Percentiles rank a stretch among this genome's conserved stretches.
phyloP scores from a whole-genome alignment of 2,329 filamentous ascomycete species.

The Colletotrichum musicola region DNA sequence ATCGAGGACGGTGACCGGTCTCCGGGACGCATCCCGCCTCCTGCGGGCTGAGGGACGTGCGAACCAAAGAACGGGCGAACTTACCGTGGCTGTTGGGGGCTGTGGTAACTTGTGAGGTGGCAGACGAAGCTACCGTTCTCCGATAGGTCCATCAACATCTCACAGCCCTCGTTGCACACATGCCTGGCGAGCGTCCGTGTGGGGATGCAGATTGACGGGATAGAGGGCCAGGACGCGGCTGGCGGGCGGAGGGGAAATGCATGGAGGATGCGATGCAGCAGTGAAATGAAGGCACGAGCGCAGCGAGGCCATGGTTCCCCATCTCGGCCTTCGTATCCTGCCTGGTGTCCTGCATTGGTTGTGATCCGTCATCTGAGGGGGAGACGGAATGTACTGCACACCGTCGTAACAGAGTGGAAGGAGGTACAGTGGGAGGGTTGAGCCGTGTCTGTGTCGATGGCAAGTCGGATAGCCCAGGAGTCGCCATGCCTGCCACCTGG shows the following conservation, averaged over 20 bases:
- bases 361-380: background rate
- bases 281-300: no score
- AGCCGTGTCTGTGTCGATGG: slow-evolving; percentile 11
- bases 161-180: slow-evolving; percentile 1
- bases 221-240: background rate
- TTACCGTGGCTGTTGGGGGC: slow-evolving; percentile 9
- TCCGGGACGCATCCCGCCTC: background rate
- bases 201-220: slow-evolving; percentile 7
- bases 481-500: background rate
- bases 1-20: background rate
- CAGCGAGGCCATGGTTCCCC: no score
- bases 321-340: no score
- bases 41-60: slow-evolving; percentile 20
- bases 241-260: no score
- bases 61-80: background rate
- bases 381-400: slow-evolving; percentile 1
- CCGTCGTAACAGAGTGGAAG: slow-evolving; percentile 15
- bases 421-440: slow-evolving; percentile 2
- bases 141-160: slow-evolving; percentile 24
- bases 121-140: slow-evolving; percentile 6
- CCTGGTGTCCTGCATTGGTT: no score
- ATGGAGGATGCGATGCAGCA: no score
- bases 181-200: slow-evolving; percentile 11
- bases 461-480: background rate
- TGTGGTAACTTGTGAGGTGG: slow-evolving; percentile 5